phyloP scores from a whole-genome alignment of 768 basidiomycete genomes.

The Phylloporus arenicola region DNA sequence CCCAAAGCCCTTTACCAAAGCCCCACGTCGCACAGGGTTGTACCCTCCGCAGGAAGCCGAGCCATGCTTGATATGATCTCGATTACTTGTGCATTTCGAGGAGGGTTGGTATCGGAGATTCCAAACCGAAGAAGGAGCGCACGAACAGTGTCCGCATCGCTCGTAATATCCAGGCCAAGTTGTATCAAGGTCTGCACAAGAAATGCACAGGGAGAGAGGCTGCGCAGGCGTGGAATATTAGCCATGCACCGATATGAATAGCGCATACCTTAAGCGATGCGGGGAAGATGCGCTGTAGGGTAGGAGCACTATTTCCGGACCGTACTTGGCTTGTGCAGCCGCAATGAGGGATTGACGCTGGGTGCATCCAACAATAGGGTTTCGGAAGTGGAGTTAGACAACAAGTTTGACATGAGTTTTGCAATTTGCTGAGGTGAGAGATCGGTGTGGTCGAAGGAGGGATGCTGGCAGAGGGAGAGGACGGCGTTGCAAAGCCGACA shows the following conservation, averaged over 20 bases:
- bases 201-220: conserved; percentile 60
- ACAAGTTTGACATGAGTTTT: too few species aligned
- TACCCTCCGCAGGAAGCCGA: conserved; percentile 67
- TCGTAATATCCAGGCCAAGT: too few species aligned
- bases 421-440: conserved; percentile 67
- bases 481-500: too few species aligned
- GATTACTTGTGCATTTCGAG: conserved; percentile 61
- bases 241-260: conserved; percentile 8
- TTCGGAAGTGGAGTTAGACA: conserved; percentile 62
- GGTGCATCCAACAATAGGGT: conserved; percentile 65
- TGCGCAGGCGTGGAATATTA: conserved; percentile 28
- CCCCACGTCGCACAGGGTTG: conserved; percentile 68
- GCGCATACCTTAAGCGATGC: conserved; percentile 63
- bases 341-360: too few species aligned
- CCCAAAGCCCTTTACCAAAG: conserved; percentile 67
- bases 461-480: too few species aligned
- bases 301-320: conserved; percentile 67
- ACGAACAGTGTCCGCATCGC: conserved; percentile 63
- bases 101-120: conserved; percentile 65
- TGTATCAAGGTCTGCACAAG: conserved; percentile 77
- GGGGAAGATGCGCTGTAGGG: conserved; percentile 69
- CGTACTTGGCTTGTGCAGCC: too few species aligned
- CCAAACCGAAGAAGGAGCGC: conserved; percentile 71
- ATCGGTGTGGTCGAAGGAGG: too few species aligned
- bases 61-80: conserved; percentile 68